Evolutionary conservation across 2,329 filamentous ascomycete genomes (phyloP).

Genomic region (Septoria petroselini): DNA sequence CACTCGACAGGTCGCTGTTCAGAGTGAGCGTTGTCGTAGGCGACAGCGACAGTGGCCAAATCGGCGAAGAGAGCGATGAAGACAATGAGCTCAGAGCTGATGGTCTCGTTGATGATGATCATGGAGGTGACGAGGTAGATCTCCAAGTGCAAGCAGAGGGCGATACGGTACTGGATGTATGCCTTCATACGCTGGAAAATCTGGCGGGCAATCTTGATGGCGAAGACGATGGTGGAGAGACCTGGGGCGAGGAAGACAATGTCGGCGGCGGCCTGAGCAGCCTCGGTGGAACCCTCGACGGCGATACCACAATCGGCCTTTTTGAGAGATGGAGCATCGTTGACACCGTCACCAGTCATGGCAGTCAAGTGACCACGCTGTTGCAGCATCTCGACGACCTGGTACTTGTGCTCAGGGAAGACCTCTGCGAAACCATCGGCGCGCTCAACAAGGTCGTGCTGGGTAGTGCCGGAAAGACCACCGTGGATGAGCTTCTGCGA

Average conservation of each 20-base stretch:
- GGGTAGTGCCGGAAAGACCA: conserved; percentile 68
- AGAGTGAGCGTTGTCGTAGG: conserved; percentile 75
- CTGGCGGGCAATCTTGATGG: conserved; percentile 70
- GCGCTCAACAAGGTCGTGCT: conserved; percentile 73
- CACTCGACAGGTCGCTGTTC: conserved; percentile 73
- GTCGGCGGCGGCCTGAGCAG: conserved; percentile 68
- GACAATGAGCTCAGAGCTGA: conserved; percentile 69
- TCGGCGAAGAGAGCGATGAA: conserved; percentile 78
- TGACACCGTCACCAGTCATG: conserved; percentile 74
- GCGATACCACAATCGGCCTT: conserved; percentile 73
- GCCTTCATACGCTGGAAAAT: conserved; percentile 78
- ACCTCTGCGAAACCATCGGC: conserved; percentile 72
- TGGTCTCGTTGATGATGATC: conserved; percentile 76
- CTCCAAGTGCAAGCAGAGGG: conserved; percentile 69
- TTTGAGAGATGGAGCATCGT: conserved; percentile 70
- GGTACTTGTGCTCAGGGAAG: conserved; percentile 73
- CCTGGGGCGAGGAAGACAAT: conserved; percentile 73
- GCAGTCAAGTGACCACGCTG: conserved; percentile 70
- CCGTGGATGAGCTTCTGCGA: conserved; percentile 74
- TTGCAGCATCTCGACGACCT: conserved; percentile 72
- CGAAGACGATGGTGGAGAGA: conserved; percentile 67
- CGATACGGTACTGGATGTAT: conserved; percentile 74
- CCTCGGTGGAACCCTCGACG: conserved; percentile 68
- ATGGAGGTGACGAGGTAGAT: conserved; percentile 75
- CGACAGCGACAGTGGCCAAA: conserved; percentile 73